Base-by-base conservation (phyloP, 129 eudicot genomes). In the Arctium lappa region DNA sequence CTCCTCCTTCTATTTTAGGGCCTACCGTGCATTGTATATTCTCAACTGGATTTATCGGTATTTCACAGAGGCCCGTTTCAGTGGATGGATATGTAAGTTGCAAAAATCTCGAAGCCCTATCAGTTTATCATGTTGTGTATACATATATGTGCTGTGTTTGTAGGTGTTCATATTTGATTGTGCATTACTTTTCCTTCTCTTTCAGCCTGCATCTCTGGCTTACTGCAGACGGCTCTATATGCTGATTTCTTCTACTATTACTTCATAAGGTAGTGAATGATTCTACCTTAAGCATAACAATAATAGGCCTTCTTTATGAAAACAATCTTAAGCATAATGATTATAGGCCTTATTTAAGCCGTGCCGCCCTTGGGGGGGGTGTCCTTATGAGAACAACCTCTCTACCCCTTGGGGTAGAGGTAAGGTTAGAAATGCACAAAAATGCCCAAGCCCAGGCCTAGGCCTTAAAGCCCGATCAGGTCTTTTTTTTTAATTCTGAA, bases 191-290 rank as follows among this genome's bases (percentile, higher is more conserved):
- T 56, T 48, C 32, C 32, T 30, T 81, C 36, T 56, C 40, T 62
- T 48, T 77, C 92, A 94, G 98, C 98, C 69, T 88, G 91, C 82
- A 18, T 90, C 68, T 89, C 98, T 36, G 98, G 98, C 39, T 66
- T 92, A 71, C 90, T 94, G 77, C 98, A 94, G 79, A 92, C 98
- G 18, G 91, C 90, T 38, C 92, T 94, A 0, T 94, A 94, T 86
- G 98, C 96, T 37, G 98, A 94, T 84, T 94, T 94, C 97, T 94
- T 94, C 90, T 94, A 94, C 87, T 92, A 94, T 82, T 94, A 94
- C 89, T 94, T 89, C 53, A 84, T 87, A 85, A 92, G 98, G 98
- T 94, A 72, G 33, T 29, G 5, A 22, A 72, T 32, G 44, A n/a
- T 6, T 11, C 6, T 3, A 15, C 6, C 22, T 46, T 72, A 8